Evolutionary conservation across 139 green algal genomes (phyloP).

Genomic region (Chlorella vulgaris): DNA sequence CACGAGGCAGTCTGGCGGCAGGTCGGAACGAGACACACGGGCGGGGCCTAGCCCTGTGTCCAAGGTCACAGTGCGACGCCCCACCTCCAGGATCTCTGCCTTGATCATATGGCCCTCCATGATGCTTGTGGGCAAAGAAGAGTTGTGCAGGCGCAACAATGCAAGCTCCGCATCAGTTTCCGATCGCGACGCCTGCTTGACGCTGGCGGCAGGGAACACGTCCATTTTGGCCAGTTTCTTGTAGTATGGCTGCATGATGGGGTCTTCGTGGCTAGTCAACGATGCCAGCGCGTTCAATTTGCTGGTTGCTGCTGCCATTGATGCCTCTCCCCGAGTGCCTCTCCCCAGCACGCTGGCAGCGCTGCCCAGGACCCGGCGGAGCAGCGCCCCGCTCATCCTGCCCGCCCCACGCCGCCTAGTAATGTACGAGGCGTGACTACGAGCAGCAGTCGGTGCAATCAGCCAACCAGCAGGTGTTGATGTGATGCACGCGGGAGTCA

Average conservation of each 20-base stretch:
- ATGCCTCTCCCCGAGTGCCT: too few species aligned
- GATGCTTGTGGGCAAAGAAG: background rate
- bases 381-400: too few species aligned
- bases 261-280: background rate
- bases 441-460: too few species aligned
- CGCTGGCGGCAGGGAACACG: background rate
- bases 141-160: constrained; percentile 46
- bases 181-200: background rate
- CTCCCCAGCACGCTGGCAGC: background rate
- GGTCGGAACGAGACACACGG: constrained; percentile 18
- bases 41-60: constrained; percentile 41
- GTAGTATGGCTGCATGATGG: constrained; percentile 16
- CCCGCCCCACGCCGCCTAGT: too few species aligned
- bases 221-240: background rate
- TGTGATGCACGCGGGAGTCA: too few species aligned
- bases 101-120: constrained; percentile 46
- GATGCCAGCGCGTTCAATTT: background rate
- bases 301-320: constrained; percentile 3
- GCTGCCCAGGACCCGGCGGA: background rate
- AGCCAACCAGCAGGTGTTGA: too few species aligned
- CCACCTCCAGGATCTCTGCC: constrained; percentile 35
- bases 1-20: constrained; percentile 35
- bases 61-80: constrained; percentile 26
- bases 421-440: too few species aligned
- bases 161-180: constrained; percentile 36